Evolutionary conservation across 1,139 yeast genomes (phyloP), one percentile per base, ranked within the genome.

Genomic region (Hyphopichia fennica): DNA sequence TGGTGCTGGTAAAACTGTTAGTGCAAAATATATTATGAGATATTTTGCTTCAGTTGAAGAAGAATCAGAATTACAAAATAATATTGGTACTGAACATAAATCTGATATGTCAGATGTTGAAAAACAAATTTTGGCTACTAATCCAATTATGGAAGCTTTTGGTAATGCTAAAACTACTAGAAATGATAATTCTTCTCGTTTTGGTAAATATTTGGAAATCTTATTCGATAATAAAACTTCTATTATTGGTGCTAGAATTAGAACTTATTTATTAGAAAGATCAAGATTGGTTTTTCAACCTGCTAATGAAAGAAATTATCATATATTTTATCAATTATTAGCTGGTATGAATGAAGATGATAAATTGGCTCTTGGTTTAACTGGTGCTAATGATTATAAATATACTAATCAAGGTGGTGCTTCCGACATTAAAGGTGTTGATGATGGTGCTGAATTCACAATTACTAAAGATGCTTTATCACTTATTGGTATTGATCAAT

Each of bases 81-180:
- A 66, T 43, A 57, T 63, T 29, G 71, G 69, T 14, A 70, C 75
- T 38, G 71, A 67, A 42, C 77, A 77, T 55, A 71, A 70, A 46
- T 79, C 83, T 38, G 95, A 89, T 52, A 84, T 93, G 85, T 85
- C 95, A 36, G 87, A 86, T 46, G 95, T 95, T 25, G 99, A 93
- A 67, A 86, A 88, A 60, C 96, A 88, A 67, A 95, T 93, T 44
- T 75, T 93, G 58, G 99, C 99, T 15, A 93, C 99, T 1, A 93
- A 93, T 62, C 99, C 99, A 5, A 93, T 93, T 54, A 90, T 93
- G 95, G 99, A 93, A 68, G 95, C 98, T 1, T 93, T 93, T 64
- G 99, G 99, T 75, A 93, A 93, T 62, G 98, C 99, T 13, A 93
- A 93, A 64, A 93, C 99, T 3, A 90, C 96, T 3, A 82, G 99